phyloP scores from a whole-genome alignment of 306 rosid genomes.

The Aeschynomene evenia region DNA sequence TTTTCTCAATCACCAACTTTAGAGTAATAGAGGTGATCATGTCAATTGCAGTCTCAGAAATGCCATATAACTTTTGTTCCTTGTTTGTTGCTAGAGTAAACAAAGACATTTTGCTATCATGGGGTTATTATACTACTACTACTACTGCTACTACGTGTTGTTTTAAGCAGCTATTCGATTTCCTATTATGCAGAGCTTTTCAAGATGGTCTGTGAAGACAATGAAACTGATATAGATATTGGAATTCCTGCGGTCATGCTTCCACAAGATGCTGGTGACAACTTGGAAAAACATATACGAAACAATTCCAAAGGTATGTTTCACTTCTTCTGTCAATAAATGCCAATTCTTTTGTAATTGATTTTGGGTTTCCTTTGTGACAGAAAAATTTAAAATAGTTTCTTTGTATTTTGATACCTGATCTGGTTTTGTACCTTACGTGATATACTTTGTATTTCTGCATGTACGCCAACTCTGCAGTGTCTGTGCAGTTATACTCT shows the following conservation, averaged over 20 bases:
- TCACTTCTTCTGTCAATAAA: conserved; percentile 26
- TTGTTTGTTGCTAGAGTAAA: conserved; percentile 13
- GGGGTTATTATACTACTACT: too few relatives aligned
- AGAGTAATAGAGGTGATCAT: conserved; percentile 1
- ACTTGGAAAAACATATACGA: conserved; percentile 50
- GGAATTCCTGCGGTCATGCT: conserved; percentile 92
- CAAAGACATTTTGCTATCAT: conserved; percentile 15
- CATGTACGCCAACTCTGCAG: conserved; percentile 40
- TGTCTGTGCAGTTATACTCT: conserved; percentile 92
- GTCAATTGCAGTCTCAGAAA: neutral
- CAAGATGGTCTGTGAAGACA: conserved; percentile 90
- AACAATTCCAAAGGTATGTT: conserved; percentile 51
- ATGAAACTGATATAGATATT: conserved; percentile 68
- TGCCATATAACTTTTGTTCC: conserved; percentile 4
- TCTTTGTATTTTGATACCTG: neutral
- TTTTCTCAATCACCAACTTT: neutral
- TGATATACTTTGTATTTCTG: conserved; percentile 24
- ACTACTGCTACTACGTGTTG: neutral
- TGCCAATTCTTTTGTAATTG: conserved; percentile 15
- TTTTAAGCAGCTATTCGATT: conserved; percentile 15
- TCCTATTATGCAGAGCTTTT: conserved; percentile 67
- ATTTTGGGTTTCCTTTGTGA: neutral
- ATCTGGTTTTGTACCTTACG: conserved; percentile 20
- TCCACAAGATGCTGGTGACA: conserved; percentile 80
- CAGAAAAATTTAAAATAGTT: conserved; percentile 13